Base-by-base conservation (phyloP, 106 monocot genomes). In the Allium fistulosum region DNA sequence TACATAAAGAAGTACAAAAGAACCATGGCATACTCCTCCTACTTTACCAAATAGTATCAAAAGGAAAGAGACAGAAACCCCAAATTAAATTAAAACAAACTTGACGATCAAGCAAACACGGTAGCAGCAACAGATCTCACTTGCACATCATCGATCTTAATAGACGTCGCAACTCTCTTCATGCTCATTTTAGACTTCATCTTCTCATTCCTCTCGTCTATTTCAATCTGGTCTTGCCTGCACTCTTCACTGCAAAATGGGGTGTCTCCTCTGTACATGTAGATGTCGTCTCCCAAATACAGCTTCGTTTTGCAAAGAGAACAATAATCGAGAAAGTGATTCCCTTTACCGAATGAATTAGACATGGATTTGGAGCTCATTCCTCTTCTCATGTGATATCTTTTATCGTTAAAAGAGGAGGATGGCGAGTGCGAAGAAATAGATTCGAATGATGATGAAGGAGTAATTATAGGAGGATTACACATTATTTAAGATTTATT, bases 171-270 rank as follows among this genome's bases (percentile, higher is more conserved):
- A 26, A 22, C 46, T 46, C 0, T 27, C 10, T 62, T 62, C 28
- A 10, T 45, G 12, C 5, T 11, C 26, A 62, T 45, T 18, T 46
- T 62, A 8, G 10, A 6, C 62, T 27, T 52, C 53, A 11, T 62
- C 67, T 73, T 74, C 52, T 63, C 66, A 26, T 52, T 46, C 15
- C 62, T 73, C 62, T 82, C 82, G 47, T 86, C 86, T 55, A 67
- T 71, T 52, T 79, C 79, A 47, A 86, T 86, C 80, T 80, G 87
- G 72, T 80, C 80, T 62, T 72, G 55, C 48, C 83, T 60, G 57
- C 87, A 87, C 51, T 83, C 75, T 37, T 78, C 78, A 62, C 80
- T 88, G 62, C 88, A 88, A 58, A 84, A 88, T 13, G 88, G 80
- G 9, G 61, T 63, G 45, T 84, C 71, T 50, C 84, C 83, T 50